Base-by-base conservation (phyloP, 2,329 filamentous ascomycete species). In the Parastagonospora nodorum region DNA sequence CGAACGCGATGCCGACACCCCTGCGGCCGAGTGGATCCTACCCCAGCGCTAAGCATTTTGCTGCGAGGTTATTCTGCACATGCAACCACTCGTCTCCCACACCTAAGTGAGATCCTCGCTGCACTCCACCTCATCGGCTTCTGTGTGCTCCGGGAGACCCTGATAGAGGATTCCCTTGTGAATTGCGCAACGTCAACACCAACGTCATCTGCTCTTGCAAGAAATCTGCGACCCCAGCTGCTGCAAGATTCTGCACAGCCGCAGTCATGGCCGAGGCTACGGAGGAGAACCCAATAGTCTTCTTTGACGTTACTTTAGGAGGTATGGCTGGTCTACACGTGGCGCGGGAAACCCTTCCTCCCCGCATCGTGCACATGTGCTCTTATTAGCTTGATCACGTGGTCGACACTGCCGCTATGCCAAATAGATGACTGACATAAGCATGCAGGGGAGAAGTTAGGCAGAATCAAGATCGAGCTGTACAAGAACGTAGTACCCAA, bases 401-500 rank as follows among this genome's bases (percentile, higher is more conserved):
- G 51, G 50, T 50, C 35, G 44, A 24, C n/a, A n/a, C 16, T 15
- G 37, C 37, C 50, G 39, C 33, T 33, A 6, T 42, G 16, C 35
- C 44, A 29, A 39, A 29, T 50, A 15, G 32, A 29, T 41, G 44
- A 53, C 67, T 70, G 55, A 71, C 57, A 57, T 55, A 51, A 57
- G 42, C 48, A 42, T 31, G 29, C 52, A 73, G 69, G 70, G 12
- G 70, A 73, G 60, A 69, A 69, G 55, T 51, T 73, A 42, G 70
- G 70, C 8, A 63, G 70, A 42, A 72, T 73, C 51, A 70, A 73
- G 58, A 71, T 73, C 57, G 69, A 97, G 76, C 85, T 99, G 55
- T 97, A 94, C 80, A 86, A 87, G 54, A 84, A 96, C 75, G 81
- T 88, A 16, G 89, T 91, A 0, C 92, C 92, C 57, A 88, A 87